These are phyloP conservation scores for Rubus parviflorus DNA, from an alignment of 306 rosid genomes.

Conservation along the genomic window DNA sequence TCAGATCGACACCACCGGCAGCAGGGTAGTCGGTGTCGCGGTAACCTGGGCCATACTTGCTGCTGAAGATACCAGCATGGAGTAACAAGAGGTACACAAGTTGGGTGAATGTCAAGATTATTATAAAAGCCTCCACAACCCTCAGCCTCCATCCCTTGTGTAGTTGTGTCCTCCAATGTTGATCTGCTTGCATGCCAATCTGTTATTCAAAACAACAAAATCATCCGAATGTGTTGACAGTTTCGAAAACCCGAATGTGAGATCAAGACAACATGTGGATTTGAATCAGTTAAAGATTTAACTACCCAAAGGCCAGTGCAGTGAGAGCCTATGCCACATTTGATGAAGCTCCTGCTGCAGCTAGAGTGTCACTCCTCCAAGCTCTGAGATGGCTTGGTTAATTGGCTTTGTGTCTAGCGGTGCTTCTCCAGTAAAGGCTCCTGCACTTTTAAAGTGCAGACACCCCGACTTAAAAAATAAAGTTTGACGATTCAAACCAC, in stretches of 20 bases:
- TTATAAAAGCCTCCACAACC: conserved; percentile 73
- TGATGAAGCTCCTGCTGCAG: conserved; percentile 66
- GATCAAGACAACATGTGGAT: no score
- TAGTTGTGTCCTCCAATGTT: conserved; percentile 72
- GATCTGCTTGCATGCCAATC: conserved; percentile 85
- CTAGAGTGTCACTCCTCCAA: conserved; percentile 89
- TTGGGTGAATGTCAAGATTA: conserved; percentile 70
- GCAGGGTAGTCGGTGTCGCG: conserved; percentile 55
- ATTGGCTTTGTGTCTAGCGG: no score
- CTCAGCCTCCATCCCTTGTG: conserved; percentile 87
- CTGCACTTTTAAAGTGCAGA: no score
- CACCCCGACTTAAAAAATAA: no score
- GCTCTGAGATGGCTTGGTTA: conserved; percentile 55
- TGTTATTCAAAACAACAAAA: conserved; percentile 4
- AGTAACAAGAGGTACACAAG: conserved; percentile 55
- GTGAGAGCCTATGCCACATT: conserved; percentile 80
- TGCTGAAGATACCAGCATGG: conserved; percentile 79
- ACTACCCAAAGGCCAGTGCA: conserved; percentile 36
- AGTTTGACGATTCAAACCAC: no score
- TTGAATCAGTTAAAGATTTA: no score
- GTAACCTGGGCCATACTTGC: conserved; percentile 86
- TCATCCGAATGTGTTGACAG: neutral
- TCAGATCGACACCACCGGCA: conserved; percentile 43
- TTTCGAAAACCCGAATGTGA: neutral
- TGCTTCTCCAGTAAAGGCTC: no score